Evolutionary conservation across 2,329 filamentous ascomycete genomes (phyloP).

Genomic region (Ophiocordyceps australis): DNA sequence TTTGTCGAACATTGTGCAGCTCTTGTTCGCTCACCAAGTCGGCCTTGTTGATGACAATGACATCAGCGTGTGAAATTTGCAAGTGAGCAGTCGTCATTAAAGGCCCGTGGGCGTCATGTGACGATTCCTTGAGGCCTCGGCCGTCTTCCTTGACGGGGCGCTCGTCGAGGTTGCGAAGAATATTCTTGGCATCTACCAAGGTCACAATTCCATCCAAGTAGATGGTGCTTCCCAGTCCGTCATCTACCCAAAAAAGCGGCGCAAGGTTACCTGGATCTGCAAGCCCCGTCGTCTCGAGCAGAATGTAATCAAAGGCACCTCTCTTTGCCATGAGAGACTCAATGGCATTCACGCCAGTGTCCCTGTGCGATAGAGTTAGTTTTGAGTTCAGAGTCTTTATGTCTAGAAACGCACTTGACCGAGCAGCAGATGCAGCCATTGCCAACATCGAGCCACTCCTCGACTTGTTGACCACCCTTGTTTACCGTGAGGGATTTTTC

Average conservation of each 20-base stretch:
- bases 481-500: slow-evolving; percentile 91
- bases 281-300: slow-evolving; percentile 88
- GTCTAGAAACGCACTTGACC: slow-evolving; percentile 66
- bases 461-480: slow-evolving; percentile 62
- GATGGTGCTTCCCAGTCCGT: slow-evolving; percentile 84
- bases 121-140: slow-evolving; percentile 30
- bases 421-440: slow-evolving; percentile 98
- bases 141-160: slow-evolving; percentile 33
- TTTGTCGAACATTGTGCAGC: slow-evolving; percentile 46
- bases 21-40: slow-evolving; percentile 62
- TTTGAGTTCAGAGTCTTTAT: too few relatives aligned
- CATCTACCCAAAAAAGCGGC: slow-evolving; percentile 94
- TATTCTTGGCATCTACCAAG: slow-evolving; percentile 86
- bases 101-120: slow-evolving; percentile 38
- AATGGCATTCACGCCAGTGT: slow-evolving; percentile 84
- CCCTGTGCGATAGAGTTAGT: slow-evolving; percentile 40
- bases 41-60: slow-evolving; percentile 84
- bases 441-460: slow-evolving; percentile 89
- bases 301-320: slow-evolving; percentile 90
- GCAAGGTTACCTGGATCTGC: slow-evolving; percentile 93
- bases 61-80: slow-evolving; percentile 92
- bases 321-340: slow-evolving; percentile 90
- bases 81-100: slow-evolving; percentile 84
- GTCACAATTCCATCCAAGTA: slow-evolving; percentile 96
- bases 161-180: slow-evolving; percentile 67